Base-by-base conservation (phyloP, 139 green algal genomes). In the Protoeuglena noctilucae region DNA sequence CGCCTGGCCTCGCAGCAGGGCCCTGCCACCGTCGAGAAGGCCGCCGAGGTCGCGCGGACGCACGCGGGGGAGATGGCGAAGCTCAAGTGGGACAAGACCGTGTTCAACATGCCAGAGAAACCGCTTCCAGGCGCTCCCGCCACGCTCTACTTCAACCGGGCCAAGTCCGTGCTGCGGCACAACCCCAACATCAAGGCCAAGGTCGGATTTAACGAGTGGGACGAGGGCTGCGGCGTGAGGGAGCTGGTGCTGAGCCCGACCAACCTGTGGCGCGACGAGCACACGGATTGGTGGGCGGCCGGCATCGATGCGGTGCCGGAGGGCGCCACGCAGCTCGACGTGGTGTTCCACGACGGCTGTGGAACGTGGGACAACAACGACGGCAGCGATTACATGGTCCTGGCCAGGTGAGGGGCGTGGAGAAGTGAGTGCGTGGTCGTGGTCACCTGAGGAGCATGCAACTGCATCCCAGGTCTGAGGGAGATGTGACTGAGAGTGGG, bases 361-460 rank as follows among this genome's bases (percentile, higher is more conserved):
- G 57, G 52, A 19, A 26, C 28, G 7, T 76, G 49, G 48, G 69
- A 76, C 53, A 67, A 62, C 57, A 76, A 76, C 57, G 22, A 41
- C 16, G 69, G 65, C 21, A 26, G 48, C 54, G 68, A 76, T 55
- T 76, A 67, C 53, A 21, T 24, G 1, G 14, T 48, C 19, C 41
- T 41, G n/a, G 56, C 69, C 21, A n/a, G n/a, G n/a, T n/a, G n/a
- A n/a, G n/a, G n/a, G n/a, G n/a, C n/a, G n/a, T n/a, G n/a, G n/a
- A n/a, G n/a, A n/a, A n/a, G n/a, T n/a, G n/a, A n/a, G n/a, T n/a
- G n/a, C n/a, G n/a, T n/a, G n/a, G n/a, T n/a, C n/a, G n/a, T n/a
- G n/a, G n/a, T n/a, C n/a, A n/a, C n/a, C n/a, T n/a, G n/a, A n/a
- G n/a, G n/a, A n/a, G n/a, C n/a, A n/a, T n/a, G n/a, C n/a, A n/a